These are phyloP conservation scores for Phascolomyces articulosus DNA, from an alignment of 371 early-diverging fungal genomes.

Conservation along the genomic window DNA sequence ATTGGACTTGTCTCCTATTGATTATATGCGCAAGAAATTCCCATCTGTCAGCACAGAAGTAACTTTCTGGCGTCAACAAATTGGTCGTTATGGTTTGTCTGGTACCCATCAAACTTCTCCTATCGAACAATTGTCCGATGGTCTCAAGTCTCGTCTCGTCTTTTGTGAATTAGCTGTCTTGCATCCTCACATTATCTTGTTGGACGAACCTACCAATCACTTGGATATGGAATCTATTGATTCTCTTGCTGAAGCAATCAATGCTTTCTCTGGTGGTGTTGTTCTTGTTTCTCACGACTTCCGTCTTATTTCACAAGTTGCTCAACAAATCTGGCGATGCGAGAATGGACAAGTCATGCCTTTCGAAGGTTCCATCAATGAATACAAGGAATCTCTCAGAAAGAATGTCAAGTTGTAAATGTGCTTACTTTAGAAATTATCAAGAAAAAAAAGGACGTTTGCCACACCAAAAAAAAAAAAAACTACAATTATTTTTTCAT, in stretches of 20 bases:
- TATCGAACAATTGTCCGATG: conserved; percentile 91
- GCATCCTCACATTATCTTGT: conserved; percentile 92
- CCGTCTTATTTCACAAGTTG: conserved; percentile 95
- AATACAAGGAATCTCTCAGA: conserved; percentile 87
- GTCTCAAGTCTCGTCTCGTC: conserved; percentile 94
- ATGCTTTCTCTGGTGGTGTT: conserved; percentile 94
- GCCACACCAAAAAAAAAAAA: too few species aligned
- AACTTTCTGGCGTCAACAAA: conserved; percentile 84
- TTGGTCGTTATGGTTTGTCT: conserved; percentile 94
- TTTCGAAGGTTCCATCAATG: conserved; percentile 82
- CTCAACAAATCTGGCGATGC: conserved; percentile 96
- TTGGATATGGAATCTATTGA: conserved; percentile 97
- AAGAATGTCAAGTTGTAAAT: conserved; percentile 75
- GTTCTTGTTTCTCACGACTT: conserved; percentile 98
- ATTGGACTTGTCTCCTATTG: conserved; percentile 84
- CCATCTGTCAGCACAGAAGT: conserved; percentile 48
- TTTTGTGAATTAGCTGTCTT: conserved; percentile 93
- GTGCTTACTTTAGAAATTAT: too few species aligned
- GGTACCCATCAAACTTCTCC: conserved; percentile 91
- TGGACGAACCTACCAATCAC: conserved; percentile 99
- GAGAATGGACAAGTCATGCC: conserved; percentile 79
- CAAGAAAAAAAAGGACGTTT: too few species aligned
- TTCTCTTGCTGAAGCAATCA: conserved; percentile 95
- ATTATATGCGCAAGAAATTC: conserved; percentile 91
- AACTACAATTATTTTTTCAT: too few species aligned